These are phyloP conservation scores for Pulveroboletus sp. DNA, from an alignment of 768 basidiomycete genomes.

Conservation along the genomic window DNA sequence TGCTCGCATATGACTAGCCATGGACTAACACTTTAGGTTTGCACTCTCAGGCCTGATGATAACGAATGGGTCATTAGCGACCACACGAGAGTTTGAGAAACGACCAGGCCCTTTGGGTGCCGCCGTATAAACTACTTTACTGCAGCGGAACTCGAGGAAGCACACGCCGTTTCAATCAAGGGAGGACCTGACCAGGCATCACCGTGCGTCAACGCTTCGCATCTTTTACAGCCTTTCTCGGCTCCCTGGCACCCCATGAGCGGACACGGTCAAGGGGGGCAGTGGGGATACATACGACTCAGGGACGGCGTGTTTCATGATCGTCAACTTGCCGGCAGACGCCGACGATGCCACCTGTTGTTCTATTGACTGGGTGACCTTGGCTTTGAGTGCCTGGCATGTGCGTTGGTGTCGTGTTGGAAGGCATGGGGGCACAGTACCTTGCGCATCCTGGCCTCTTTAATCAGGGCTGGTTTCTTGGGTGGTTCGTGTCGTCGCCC, in stretches of 20 bases:
- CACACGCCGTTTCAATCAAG: conserved; percentile 6
- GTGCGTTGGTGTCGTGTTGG: not conserved
- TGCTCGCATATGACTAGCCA: conserved; percentile 4
- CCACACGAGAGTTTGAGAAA: not conserved
- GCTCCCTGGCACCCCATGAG: conserved; percentile 16
- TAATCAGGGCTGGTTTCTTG: conserved; percentile 70
- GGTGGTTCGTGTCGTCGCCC: conserved; percentile 75
- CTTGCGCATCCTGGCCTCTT: conserved; percentile 74
- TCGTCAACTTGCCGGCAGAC: conserved; percentile 83
- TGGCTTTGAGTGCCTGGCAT: conserved; percentile 71
- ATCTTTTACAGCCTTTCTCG: conserved; percentile 13
- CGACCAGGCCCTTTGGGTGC: not conserved
- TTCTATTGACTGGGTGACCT: conserved; percentile 91
- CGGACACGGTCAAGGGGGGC: not conserved
- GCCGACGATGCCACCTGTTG: conserved; percentile 87
- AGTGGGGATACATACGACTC: conserved; percentile 20
- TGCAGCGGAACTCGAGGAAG: not conserved
- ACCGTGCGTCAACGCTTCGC: conserved; percentile 16
- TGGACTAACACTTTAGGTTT: not conserved
- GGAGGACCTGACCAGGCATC: not conserved
- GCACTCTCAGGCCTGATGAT: not conserved
- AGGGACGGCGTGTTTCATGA: conserved; percentile 69
- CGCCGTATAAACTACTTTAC: not conserved
- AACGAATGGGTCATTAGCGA: not conserved
- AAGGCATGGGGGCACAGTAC: conserved; percentile 32